Conservation (phyloP, 768 basidiomycete genomes). For the Guyanaporus albipodus region DNA sequence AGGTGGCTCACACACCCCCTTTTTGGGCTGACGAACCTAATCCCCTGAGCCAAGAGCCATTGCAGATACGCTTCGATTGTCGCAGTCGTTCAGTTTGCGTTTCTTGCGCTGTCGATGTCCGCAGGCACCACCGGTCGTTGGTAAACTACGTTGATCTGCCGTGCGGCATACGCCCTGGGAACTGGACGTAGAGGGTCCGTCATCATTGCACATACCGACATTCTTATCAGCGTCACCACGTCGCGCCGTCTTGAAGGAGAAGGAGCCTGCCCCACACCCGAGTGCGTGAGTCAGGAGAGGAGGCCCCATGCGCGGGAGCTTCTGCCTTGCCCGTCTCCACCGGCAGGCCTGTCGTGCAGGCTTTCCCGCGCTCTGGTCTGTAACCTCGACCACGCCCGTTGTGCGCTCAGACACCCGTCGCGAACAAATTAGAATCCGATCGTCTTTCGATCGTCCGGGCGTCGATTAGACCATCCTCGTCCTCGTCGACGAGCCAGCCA, state of each 20-base stretch:
- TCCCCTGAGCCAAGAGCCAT: constrained; percentile 1
- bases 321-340: not conserved
- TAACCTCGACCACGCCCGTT: not conserved
- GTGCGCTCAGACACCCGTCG: no score
- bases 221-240: not conserved
- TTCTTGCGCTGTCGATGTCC: constrained; percentile 15
- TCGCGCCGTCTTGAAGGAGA: not conserved
- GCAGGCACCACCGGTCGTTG: not conserved
- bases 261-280: not conserved
- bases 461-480: no score
- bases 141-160: no score
- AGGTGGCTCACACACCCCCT: no score
- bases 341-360: not conserved
- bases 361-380: not conserved
- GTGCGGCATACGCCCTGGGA: no score
- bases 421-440: not conserved
- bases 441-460: not conserved
- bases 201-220: not conserved
- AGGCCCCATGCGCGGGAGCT: not conserved
- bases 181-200: no score
- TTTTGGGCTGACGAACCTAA: no score
- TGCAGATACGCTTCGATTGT: not conserved
- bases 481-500: not conserved
- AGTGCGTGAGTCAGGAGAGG: not conserved
- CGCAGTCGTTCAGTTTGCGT: constrained; percentile 19